These are phyloP conservation scores for Quercus tomentella DNA, from an alignment of 331 rosid genomes.

Conservation along the genomic window DNA sequence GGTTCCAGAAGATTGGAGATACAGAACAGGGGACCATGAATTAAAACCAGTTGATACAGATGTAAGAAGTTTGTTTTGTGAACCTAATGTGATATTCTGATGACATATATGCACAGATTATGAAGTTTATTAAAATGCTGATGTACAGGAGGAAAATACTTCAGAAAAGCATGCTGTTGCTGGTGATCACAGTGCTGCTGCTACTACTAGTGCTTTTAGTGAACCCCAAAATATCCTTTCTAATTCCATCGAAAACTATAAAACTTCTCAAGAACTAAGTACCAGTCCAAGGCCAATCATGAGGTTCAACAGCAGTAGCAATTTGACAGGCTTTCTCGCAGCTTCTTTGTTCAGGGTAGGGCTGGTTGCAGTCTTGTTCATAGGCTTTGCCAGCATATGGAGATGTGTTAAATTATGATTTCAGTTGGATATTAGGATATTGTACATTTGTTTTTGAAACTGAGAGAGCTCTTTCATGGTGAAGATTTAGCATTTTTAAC, in stretches of 20 bases:
- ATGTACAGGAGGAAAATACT: conserved; percentile 43
- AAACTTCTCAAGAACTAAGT: conserved; percentile 17
- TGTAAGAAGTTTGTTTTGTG: conserved; percentile 42
- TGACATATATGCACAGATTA: conserved; percentile 9
- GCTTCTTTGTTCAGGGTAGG: conserved; percentile 24
- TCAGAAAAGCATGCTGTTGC: conserved; percentile 22
- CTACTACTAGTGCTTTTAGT: background rate
- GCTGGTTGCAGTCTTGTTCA: conserved; percentile 27
- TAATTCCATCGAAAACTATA: conserved; percentile 13
- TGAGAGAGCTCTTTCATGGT: no score
- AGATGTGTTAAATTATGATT: conserved; percentile 31
- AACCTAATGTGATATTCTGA: conserved; percentile 10
- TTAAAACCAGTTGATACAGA: conserved; percentile 26
- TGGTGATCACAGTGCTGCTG: conserved; percentile 19
- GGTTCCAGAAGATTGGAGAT: background rate
- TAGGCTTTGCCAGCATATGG: conserved; percentile 39
- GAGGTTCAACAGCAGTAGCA: conserved; percentile 3
- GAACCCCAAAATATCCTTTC: conserved; percentile 14
- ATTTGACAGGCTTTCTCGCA: conserved; percentile 19
- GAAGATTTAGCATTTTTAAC: no score
- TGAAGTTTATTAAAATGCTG: conserved; percentile 23
- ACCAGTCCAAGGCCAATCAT: background rate
- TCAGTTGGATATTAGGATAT: no score
- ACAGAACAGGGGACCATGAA: conserved; percentile 23
- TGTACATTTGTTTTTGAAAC: no score